Conservation (phyloP, 192 early-diverging fungal genomes). For the Thamnidium elegans region DNA sequence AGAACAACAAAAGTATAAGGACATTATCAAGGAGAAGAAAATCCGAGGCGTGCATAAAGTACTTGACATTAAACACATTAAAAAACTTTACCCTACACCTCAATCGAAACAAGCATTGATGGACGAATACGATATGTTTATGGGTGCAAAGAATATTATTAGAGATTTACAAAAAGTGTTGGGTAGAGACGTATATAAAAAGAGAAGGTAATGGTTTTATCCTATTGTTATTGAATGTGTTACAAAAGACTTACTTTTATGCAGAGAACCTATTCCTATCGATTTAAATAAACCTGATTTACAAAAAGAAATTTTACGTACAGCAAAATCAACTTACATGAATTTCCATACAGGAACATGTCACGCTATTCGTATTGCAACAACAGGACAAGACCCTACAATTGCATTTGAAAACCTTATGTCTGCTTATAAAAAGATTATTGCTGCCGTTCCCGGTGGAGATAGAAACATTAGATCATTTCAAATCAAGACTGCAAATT, state of each 20-base stretch:
- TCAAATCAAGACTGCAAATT: constrained; percentile 77
- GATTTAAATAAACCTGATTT: constrained; percentile 58
- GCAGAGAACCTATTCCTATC: constrained; percentile 70
- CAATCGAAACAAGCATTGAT: constrained; percentile 78
- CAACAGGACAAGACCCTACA: constrained; percentile 50
- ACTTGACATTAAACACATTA: constrained; percentile 74
- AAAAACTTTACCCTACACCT: constrained; percentile 72
- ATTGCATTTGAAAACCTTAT: constrained; percentile 79
- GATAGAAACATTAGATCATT: constrained; percentile 88
- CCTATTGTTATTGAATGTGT: constrained; percentile 20
- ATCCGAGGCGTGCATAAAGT: constrained; percentile 70
- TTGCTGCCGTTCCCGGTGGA: constrained; percentile 66
- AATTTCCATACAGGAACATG: constrained; percentile 27
- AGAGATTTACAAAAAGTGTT: constrained; percentile 70
- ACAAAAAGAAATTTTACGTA: constrained; percentile 57
- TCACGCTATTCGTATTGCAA: constrained; percentile 68
- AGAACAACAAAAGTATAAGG: constrained; percentile 75
- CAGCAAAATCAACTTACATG: constrained; percentile 61
- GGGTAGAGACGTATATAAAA: constrained; percentile 71
- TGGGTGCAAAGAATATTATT: constrained; percentile 81
- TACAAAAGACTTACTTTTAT: neutral
- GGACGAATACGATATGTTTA: constrained; percentile 78
- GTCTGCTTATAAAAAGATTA: constrained; percentile 55
- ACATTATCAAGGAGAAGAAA: constrained; percentile 59
- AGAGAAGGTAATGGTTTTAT: constrained; percentile 76